These are phyloP conservation scores for Naegleria lovaniensis DNA, from an alignment of 208 protist genomes.

Conservation along the genomic window DNA sequence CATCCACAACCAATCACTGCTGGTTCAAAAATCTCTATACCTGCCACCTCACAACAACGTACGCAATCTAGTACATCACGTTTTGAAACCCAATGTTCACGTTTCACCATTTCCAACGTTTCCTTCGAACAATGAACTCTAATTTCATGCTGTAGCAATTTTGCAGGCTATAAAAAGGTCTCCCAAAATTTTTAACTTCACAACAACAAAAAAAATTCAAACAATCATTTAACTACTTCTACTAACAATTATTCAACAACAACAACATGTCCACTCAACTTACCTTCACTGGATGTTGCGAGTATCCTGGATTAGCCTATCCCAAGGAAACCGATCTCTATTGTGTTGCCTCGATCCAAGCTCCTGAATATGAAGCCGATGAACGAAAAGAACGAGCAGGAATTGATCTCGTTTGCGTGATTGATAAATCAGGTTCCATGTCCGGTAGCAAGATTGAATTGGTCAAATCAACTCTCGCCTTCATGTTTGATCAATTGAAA, in stretches of 20 bases:
- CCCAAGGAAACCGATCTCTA: background rate
- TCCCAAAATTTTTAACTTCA: too few relatives aligned
- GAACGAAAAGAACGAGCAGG: background rate
- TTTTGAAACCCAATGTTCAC: too few relatives aligned
- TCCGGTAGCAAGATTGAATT: constrained; percentile 37
- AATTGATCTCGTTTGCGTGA: constrained; percentile 34
- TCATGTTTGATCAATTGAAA: constrained; percentile 41
- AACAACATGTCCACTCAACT: background rate
- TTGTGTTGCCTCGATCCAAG: background rate
- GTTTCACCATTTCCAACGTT: too few relatives aligned
- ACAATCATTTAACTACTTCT: too few relatives aligned
- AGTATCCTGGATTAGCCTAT: background rate
- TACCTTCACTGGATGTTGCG: background rate
- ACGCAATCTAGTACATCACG: too few relatives aligned
- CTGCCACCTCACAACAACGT: too few relatives aligned
- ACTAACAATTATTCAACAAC: background rate
- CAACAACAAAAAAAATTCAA: too few relatives aligned
- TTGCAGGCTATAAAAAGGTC: too few relatives aligned
- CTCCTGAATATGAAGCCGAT: background rate
- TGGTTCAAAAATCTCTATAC: too few relatives aligned
- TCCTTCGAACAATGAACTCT: too few relatives aligned
- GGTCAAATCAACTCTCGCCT: constrained; percentile 36
- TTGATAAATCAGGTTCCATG: constrained; percentile 41
- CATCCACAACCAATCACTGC: too few relatives aligned
- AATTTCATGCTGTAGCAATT: too few relatives aligned